Evolutionary conservation across 768 basidiomycete genomes (phyloP).

Genomic region (Glaciozyma martinii): DNA sequence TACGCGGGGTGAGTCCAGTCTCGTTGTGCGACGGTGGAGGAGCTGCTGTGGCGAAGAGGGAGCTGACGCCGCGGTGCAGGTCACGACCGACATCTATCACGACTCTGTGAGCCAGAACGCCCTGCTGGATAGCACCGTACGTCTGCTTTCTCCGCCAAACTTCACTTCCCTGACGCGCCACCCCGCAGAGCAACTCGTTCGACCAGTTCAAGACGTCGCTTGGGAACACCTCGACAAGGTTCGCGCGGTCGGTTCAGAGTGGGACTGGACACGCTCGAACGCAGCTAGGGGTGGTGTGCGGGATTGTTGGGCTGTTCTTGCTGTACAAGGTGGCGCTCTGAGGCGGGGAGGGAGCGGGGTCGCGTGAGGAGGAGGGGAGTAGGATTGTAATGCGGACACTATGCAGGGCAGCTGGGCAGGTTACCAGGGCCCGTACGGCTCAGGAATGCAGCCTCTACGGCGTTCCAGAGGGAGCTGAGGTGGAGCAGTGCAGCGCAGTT

Average conservation of each 20-base stretch:
- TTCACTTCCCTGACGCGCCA: background rate
- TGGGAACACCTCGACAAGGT: slow-evolving; percentile 17
- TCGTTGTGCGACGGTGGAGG: background rate
- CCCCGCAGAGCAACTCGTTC: slow-evolving; percentile 23
- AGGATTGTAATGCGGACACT: background rate
- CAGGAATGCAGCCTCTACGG: no score
- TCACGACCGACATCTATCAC: slow-evolving; percentile 35
- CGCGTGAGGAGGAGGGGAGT: background rate
- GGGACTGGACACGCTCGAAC: slow-evolving; percentile 14
- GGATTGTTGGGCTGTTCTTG: slow-evolving; percentile 19
- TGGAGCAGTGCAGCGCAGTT: no score
- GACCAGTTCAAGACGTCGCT: slow-evolving; percentile 30
- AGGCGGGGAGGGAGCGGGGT: background rate
- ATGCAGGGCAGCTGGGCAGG: background rate
- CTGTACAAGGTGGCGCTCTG: slow-evolving; percentile 15
- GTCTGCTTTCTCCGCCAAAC: background rate
- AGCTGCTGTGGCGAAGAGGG: background rate
- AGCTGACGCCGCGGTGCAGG: slow-evolving; percentile 12
- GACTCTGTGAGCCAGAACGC: slow-evolving; percentile 33
- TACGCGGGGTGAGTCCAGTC: slow-evolving; percentile 32
- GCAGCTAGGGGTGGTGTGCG: slow-evolving; percentile 22
- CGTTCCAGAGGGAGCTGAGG: no score
- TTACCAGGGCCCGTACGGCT: no score
- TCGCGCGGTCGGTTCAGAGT: slow-evolving; percentile 15
- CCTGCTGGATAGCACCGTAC: slow-evolving; percentile 23